Conservation (phyloP, 495 filamentous ascomycete species). For the Penicillium flavigenum region DNA sequence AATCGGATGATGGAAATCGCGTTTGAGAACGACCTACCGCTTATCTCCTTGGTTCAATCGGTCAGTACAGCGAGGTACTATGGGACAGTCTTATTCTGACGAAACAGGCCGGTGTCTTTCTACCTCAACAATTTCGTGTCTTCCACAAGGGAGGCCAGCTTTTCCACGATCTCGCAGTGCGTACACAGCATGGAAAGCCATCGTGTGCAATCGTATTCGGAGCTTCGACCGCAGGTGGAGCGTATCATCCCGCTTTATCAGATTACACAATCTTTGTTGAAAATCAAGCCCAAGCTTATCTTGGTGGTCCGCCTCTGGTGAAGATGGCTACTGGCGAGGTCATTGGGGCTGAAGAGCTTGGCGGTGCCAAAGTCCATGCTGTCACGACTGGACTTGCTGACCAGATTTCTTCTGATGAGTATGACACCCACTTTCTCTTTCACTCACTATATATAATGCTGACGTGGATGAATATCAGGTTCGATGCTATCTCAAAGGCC, state of each 20-base stretch:
- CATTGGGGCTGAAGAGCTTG: conserved; percentile 31
- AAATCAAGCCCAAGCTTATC: conserved; percentile 34
- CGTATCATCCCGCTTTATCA: conserved; percentile 38
- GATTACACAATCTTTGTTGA: conserved; percentile 40
- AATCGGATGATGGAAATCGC: conserved; percentile 36
- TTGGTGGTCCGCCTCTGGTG: conserved; percentile 35
- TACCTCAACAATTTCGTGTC: conserved; percentile 36
- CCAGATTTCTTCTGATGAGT: conserved; percentile 35
- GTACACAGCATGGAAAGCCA: conserved; percentile 28
- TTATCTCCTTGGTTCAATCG: conserved; percentile 36
- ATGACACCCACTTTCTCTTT: background rate
- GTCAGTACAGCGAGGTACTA: background rate
- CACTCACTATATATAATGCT: too few species aligned
- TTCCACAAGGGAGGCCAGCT: conserved; percentile 39
- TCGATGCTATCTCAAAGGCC: conserved; percentile 35
- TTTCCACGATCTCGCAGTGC: conserved; percentile 33
- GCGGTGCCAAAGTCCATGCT: conserved; percentile 34
- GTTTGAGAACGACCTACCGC: conserved; percentile 31
- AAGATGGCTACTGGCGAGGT: conserved; percentile 39
- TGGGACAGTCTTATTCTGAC: too few species aligned
- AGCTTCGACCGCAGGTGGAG: conserved; percentile 36
- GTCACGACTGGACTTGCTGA: conserved; percentile 33
- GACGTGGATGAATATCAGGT: background rate
- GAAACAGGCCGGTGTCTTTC: conserved; percentile 32
- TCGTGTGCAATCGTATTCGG: conserved; percentile 38